Conservation (phyloP, 2,329 filamentous ascomycete genomes). For the Botrytis porri region DNA sequence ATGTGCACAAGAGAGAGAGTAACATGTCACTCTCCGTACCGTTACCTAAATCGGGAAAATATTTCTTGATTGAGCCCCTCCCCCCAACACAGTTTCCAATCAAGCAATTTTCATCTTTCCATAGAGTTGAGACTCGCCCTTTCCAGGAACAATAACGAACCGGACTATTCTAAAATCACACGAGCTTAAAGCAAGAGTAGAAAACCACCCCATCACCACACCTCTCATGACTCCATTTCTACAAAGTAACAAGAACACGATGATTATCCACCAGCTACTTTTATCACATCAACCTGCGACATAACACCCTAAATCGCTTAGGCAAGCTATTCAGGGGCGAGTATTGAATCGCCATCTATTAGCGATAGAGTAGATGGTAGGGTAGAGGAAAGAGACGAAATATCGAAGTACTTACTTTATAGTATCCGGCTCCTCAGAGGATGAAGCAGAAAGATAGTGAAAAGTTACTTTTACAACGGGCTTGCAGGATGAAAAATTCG, state of each 20-base stretch:
- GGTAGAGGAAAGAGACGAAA: not conserved
- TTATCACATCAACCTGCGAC: not conserved
- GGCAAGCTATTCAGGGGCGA: not conserved
- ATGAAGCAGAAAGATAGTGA: not conserved
- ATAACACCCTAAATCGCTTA: not conserved
- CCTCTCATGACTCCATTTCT: not conserved
- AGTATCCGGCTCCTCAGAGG: not conserved
- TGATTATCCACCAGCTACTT: not conserved
- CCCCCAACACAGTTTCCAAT: no score
- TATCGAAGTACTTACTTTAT: not conserved
- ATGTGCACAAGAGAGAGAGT: not conserved
- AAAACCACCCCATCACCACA: not conserved
- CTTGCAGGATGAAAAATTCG: not conserved
- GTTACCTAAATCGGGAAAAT: not conserved
- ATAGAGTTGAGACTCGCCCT: not conserved
- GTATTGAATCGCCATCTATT: not conserved
- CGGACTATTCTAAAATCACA: not conserved
- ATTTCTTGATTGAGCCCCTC: not conserved
- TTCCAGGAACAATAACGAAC: not conserved
- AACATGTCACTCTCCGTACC: not conserved
- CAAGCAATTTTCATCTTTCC: not conserved
- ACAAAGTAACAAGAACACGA: not conserved
- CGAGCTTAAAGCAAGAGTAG: not conserved
- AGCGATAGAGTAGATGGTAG: not conserved
- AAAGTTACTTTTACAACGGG: not conserved